Evolutionary conservation across 805 yeast species (phyloP).

Genomic region (Candida yuanshanica): DNA sequence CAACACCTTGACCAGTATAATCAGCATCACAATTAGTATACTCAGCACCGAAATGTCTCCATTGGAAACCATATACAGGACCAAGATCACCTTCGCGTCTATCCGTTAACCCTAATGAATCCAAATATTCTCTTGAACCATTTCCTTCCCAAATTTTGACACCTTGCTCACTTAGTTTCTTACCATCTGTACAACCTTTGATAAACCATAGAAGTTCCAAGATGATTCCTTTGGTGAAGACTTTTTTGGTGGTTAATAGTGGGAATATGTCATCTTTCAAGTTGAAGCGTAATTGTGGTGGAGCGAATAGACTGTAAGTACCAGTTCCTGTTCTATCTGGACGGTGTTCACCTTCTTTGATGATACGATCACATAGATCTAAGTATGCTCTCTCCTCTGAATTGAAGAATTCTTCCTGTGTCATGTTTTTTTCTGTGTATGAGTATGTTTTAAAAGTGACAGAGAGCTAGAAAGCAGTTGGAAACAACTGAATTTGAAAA

Average conservation of each 20-base stretch:
- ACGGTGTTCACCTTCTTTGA: constrained; percentile 81
- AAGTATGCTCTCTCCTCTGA: constrained; percentile 80
- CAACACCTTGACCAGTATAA: constrained; percentile 83
- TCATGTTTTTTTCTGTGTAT: constrained; percentile 3
- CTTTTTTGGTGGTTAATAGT: constrained; percentile 85
- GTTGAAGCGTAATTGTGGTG: constrained; percentile 88
- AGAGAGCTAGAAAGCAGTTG: too few species aligned
- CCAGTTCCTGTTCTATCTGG: constrained; percentile 99
- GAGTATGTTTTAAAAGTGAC: too few species aligned
- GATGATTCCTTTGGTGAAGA: constrained; percentile 82
- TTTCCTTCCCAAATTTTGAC: constrained; percentile 99
- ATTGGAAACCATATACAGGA: constrained; percentile 97
- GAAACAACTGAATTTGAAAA: too few species aligned
- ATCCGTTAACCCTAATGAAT: constrained; percentile 69
- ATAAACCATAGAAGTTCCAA: constrained; percentile 93
- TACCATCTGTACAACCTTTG: constrained; percentile 85
- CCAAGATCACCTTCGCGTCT: constrained; percentile 94
- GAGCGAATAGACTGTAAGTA: constrained; percentile 84
- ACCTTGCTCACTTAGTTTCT: constrained; percentile 68
- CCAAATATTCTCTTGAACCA: constrained; percentile 88
- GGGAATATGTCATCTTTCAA: constrained; percentile 74
- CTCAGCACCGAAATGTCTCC: constrained; percentile 98
- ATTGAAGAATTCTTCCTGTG: constrained; percentile 12
- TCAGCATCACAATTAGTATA: constrained; percentile 83
- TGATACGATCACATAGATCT: constrained; percentile 71